A percentile compares a stretch with the other conserved stretches of the same genome.
Evolutionary conservation across 2,329 filamentous ascomycete genomes (phyloP).

Genomic region (Colletotrichum chrysophilum): DNA sequence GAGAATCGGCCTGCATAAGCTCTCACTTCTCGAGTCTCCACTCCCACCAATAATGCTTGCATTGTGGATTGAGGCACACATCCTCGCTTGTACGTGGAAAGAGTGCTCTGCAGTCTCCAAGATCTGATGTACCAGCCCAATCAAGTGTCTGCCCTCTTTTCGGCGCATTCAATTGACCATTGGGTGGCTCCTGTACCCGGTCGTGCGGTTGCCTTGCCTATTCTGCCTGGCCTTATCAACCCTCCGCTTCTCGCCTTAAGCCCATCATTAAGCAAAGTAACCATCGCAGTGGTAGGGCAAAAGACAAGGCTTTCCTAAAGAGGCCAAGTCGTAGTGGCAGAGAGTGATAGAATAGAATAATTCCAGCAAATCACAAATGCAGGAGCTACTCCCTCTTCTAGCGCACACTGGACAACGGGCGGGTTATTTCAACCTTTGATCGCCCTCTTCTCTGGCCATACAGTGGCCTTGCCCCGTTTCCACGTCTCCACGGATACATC

Average conservation of each 20-base stretch:
- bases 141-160: background rate
- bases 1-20: no score
- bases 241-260: fast-evolving
- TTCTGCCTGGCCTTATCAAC: background rate
- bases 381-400: background rate
- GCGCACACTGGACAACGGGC: no score
- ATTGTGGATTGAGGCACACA: background rate
- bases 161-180: background rate
- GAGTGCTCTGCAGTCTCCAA: background rate
- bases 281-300: background rate
- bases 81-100: background rate
- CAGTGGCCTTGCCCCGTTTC: background rate
- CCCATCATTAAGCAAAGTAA: background rate
- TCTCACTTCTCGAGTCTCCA: background rate
- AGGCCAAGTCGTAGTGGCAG: background rate
- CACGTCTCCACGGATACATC: fast-evolving
- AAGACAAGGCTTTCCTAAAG: background rate
- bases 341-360: background rate
- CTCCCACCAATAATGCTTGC: background rate
- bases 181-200: background rate
- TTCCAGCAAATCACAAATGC: background rate
- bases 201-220: background rate
- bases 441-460: background rate
- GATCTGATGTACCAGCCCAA: background rate
- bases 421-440: background rate